Conservation (phyloP, 2,329 filamentous ascomycete species). For the Sporothrix euskadiensis region DNA sequence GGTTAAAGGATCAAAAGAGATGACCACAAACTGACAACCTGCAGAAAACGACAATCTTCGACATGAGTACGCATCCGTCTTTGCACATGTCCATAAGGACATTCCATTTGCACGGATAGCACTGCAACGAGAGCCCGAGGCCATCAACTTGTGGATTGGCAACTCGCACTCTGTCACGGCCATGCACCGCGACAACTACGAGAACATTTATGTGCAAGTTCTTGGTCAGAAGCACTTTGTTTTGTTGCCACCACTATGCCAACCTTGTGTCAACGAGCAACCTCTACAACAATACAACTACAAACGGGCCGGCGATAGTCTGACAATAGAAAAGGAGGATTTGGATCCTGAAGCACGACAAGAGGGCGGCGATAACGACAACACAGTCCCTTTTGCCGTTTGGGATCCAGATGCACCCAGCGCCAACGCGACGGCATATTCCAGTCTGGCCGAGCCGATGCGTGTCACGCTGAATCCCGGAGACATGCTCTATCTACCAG, state of each 20-base stretch:
- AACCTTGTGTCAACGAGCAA: conserved; percentile 68
- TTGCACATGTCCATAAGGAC: conserved; percentile 60
- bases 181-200: conserved; percentile 80
- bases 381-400: conserved; percentile 63
- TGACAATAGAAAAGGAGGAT: conserved; percentile 36
- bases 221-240: conserved; percentile 73
- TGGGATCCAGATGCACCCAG: conserved; percentile 70
- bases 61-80: conserved; percentile 67
- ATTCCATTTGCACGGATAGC: conserved; percentile 75
- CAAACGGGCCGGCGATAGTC: conserved; percentile 38
- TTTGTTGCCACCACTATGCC: conserved; percentile 69
- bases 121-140: conserved; percentile 65
- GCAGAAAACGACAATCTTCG: conserved; percentile 79
- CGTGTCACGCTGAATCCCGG: conserved; percentile 69
- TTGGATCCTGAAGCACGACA: conserved; percentile 36
- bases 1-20: not conserved
- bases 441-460: conserved; percentile 59
- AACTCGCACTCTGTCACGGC: conserved; percentile 69
- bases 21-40: not conserved
- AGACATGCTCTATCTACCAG: conserved; percentile 80
- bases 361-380: conserved; percentile 30
- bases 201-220: conserved; percentile 80
- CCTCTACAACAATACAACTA: conserved; percentile 62
- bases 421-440: conserved; percentile 57
- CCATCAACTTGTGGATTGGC: conserved; percentile 81